phyloP scores from a whole-genome alignment of 2,329 filamentous ascomycete species.

The Lachnellula hyalina region DNA sequence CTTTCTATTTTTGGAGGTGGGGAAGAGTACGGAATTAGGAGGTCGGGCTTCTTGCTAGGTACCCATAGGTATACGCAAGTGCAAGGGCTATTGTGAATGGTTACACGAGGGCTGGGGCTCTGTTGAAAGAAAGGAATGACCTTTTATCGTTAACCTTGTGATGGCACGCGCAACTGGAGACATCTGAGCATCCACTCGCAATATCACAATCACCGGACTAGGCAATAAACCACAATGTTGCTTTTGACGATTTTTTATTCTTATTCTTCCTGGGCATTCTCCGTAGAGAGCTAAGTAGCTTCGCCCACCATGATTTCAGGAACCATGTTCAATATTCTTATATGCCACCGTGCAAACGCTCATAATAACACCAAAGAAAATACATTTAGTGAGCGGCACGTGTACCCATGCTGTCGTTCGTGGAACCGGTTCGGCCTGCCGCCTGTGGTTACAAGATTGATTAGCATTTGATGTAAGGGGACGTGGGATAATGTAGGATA shows the following conservation, averaged over 20 bases:
- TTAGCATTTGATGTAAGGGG: slow-evolving; percentile 8
- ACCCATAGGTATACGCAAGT: no score
- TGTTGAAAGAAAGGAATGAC: no score
- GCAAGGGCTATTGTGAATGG: no score
- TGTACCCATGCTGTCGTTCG: slow-evolving; percentile 29
- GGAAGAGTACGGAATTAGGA: no score
- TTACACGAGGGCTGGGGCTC: no score
- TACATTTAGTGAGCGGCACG: slow-evolving; percentile 24
- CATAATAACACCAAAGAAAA: neutral
- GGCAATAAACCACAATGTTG: neutral
- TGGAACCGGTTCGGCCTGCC: slow-evolving; percentile 30
- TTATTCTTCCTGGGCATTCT: neutral
- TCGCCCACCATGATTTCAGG: neutral
- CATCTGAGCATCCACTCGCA: neutral
- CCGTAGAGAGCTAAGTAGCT: neutral
- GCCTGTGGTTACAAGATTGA: slow-evolving; percentile 20
- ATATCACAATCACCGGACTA: neutral
- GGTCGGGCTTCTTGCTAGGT: no score
- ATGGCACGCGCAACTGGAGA: no score
- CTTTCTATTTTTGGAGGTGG: no score
- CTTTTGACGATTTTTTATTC: neutral
- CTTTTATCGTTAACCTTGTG: no score
- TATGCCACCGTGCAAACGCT: neutral
- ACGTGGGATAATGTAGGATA: neutral
- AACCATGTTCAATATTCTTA: neutral